phyloP scores from a whole-genome alignment of 2,329 filamentous ascomycete species.

The Neonectria magnoliae region DNA sequence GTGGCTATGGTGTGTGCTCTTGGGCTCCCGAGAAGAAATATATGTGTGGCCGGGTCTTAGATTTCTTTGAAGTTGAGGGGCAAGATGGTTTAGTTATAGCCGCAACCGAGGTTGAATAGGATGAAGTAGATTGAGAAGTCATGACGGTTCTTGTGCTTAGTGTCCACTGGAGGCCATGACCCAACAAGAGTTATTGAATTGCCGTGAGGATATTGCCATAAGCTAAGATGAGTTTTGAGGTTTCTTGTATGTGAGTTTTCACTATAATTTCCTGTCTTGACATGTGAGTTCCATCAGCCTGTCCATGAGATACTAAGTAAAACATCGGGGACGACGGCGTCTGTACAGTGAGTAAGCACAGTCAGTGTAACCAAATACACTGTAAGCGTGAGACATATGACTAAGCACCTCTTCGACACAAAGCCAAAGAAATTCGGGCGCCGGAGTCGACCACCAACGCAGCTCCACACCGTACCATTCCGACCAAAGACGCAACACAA shows the following conservation, averaged over 20 bases:
- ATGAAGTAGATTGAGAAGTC: constrained; percentile 2
- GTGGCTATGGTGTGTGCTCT: background rate
- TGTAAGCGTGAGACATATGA: background rate
- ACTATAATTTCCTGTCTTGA: too few species aligned
- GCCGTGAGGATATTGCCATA: background rate
- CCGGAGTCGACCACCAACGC: constrained; percentile 43
- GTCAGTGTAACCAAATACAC: too few species aligned
- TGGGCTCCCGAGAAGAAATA: background rate
- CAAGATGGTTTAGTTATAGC: constrained; percentile 3
- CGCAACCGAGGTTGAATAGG: constrained; percentile 19
- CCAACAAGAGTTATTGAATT: too few species aligned
- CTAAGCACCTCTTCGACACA: constrained; percentile 24
- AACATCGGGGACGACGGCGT: background rate
- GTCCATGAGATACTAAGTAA: background rate
- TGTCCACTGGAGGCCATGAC: background rate
- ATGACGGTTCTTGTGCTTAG: background rate
- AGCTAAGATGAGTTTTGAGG: background rate
- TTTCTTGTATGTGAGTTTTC: background rate
- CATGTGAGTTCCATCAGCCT: background rate
- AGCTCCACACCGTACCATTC: constrained; percentile 39
- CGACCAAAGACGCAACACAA: constrained; percentile 40
- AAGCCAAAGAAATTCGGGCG: constrained; percentile 28
- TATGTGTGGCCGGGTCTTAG: constrained; percentile 3
- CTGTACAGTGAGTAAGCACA: background rate
- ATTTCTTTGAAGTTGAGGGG: constrained; percentile 17